These are phyloP conservation scores for Acrasis kona DNA, from an alignment of 78 protist species.

Conservation along the genomic window DNA sequence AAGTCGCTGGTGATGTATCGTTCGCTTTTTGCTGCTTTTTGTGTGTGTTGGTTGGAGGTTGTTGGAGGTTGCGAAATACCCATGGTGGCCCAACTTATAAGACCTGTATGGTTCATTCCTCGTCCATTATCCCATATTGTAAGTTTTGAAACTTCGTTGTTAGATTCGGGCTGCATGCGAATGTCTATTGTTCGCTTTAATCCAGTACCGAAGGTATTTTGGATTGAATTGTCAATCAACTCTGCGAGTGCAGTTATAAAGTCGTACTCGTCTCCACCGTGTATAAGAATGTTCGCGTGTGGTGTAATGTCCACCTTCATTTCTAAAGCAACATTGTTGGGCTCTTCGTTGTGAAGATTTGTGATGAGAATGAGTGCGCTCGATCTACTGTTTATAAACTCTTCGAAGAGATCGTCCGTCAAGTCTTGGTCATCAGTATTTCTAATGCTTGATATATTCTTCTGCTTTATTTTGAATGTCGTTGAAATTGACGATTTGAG, in stretches of 20 bases:
- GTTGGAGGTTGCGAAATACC: background rate
- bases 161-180: background rate
- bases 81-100: conserved; percentile 19
- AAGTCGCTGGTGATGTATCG: conserved; percentile 14
- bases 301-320: conserved; percentile 11
- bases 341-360: background rate
- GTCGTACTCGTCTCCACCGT: conserved; percentile 24
- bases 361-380: background rate
- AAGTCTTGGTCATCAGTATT: background rate
- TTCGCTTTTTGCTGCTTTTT: background rate
- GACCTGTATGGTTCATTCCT: conserved; percentile 16
- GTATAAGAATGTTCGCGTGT: conserved; percentile 5
- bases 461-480: background rate
- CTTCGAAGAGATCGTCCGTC: background rate
- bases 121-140: conserved; percentile 10
- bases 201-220: background rate
- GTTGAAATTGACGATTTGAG: background rate
- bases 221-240: conserved; percentile 19
- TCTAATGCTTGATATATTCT: background rate
- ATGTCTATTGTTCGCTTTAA: background rate
- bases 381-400: background rate
- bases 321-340: background rate
- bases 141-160: background rate
- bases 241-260: conserved; percentile 17
- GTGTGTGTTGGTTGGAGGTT: background rate